Percentiles rank a stretch among this genome's conserved stretches.
Evolutionary conservation across 257 asterid species (phyloP).

Genomic region (Salvia splendens): DNA sequence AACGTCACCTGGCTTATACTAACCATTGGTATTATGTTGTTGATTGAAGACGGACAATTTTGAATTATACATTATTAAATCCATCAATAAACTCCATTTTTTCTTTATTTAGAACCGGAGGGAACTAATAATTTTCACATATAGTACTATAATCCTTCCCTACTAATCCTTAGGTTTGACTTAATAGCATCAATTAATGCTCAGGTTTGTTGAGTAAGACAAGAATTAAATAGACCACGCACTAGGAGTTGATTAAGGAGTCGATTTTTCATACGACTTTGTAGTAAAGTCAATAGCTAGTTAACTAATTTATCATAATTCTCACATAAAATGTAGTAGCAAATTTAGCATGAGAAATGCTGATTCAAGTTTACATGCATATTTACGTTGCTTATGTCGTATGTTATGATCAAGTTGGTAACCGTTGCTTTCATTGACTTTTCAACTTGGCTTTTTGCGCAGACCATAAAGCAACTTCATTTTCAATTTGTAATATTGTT

Average conservation of each 20-base stretch:
- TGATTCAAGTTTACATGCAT: conserved; percentile 31
- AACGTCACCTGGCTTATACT: too few species aligned
- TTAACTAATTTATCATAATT: not conserved
- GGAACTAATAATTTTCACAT: not conserved
- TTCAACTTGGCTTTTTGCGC: conserved; percentile 27
- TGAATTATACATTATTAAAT: too few species aligned
- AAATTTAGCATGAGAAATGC: not conserved
- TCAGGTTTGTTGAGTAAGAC: not conserved
- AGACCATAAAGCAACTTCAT: conserved; percentile 7
- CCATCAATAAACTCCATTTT: too few species aligned
- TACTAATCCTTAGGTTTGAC: not conserved
- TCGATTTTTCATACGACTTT: conserved; percentile 1
- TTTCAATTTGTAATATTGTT: not conserved
- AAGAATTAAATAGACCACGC: not conserved
- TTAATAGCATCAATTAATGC: not conserved
- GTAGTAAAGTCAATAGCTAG: conserved; percentile 17
- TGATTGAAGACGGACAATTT: too few species aligned
- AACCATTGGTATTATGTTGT: too few species aligned
- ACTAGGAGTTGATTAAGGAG: conserved; percentile 15
- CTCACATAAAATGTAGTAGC: not conserved
- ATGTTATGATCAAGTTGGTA: conserved; percentile 27
- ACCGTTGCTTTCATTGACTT: conserved; percentile 43
- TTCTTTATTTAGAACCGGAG: too few species aligned
- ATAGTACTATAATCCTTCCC: not conserved
- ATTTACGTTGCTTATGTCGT: conserved; percentile 27